phyloP scores from a whole-genome alignment of 306 rosid species.

The Glycine soja region DNA sequence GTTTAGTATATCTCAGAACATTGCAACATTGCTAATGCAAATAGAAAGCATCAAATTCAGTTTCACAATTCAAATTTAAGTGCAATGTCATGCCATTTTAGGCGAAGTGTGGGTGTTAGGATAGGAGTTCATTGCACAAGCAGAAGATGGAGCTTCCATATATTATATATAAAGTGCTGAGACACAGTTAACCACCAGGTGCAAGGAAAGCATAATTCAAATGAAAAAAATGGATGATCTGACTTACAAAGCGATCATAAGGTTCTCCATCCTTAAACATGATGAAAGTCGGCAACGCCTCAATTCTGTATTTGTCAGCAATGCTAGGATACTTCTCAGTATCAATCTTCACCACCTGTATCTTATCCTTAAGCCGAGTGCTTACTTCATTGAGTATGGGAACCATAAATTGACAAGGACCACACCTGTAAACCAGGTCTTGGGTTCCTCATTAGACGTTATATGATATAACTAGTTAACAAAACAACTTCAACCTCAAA shows the following conservation, averaged over 20 bases:
- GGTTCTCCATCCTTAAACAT: constrained; percentile 89
- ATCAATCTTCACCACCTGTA: constrained; percentile 87
- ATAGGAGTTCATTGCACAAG: constrained; percentile 20
- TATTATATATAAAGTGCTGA: not conserved
- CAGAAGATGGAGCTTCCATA: constrained; percentile 29
- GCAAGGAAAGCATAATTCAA: constrained; percentile 16
- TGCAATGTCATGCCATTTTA: not conserved
- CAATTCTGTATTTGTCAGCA: constrained; percentile 79
- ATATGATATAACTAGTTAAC: not conserved
- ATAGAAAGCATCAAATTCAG: no score
- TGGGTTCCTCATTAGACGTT: constrained; percentile 34
- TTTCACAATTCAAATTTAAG: no score
- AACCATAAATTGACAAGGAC: constrained; percentile 97
- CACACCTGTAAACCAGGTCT: constrained; percentile 73
- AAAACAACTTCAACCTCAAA: not conserved
- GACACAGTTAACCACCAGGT: constrained; percentile 23
- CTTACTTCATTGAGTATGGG: constrained; percentile 89
- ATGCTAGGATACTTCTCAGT: constrained; percentile 91
- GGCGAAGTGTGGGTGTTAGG: not conserved
- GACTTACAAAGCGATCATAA: constrained; percentile 82
- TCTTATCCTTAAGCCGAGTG: constrained; percentile 61
- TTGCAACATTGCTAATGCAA: not conserved
- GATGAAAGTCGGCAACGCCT: constrained; percentile 93
- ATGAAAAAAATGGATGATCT: not conserved
- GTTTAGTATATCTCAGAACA: constrained; percentile 12